Percentiles rank a stretch among this genome's conserved stretches.
These are phyloP conservation scores for Lentinula boryana DNA, from an alignment of 768 basidiomycete species.

Conservation along the genomic window DNA sequence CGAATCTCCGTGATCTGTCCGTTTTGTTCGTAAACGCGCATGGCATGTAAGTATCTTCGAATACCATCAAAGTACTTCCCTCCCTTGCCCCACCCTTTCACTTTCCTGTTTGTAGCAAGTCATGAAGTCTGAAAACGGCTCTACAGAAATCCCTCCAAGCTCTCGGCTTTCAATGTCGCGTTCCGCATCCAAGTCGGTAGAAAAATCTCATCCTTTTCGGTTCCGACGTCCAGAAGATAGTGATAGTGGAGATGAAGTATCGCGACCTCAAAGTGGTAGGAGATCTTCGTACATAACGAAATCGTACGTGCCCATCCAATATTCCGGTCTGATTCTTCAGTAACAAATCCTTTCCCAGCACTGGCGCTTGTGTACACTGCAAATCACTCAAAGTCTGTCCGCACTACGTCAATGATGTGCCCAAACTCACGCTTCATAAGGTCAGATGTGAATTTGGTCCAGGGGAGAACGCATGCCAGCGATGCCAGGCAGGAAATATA, in stretches of 20 bases:
- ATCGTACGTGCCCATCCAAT: neutral
- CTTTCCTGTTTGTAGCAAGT: neutral
- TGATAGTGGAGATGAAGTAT: constrained; percentile 1
- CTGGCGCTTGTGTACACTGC: constrained; percentile 52
- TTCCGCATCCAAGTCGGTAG: neutral
- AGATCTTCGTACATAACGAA: neutral
- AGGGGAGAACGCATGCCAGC: constrained; percentile 40
- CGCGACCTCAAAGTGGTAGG: neutral
- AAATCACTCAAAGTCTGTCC: constrained; percentile 45
- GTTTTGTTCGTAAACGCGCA: neutral
- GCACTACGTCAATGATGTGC: neutral
- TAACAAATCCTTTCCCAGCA: constrained; percentile 19
- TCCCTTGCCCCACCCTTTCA: neutral
- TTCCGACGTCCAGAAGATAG: constrained; percentile 4
- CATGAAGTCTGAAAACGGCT: constrained; percentile 1
- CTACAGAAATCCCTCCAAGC: neutral
- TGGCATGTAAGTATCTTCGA: neutral
- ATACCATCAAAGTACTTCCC: neutral
- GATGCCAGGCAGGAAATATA: constrained; percentile 42
- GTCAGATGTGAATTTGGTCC: constrained; percentile 45
- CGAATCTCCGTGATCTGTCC: neutral
- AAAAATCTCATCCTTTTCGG: neutral
- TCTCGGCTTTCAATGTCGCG: neutral
- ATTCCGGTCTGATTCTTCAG: neutral
- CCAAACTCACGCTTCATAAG: constrained; percentile 18